phyloP scores from a whole-genome alignment of 306 rosid genomes.

The Quercus variabilis region DNA sequence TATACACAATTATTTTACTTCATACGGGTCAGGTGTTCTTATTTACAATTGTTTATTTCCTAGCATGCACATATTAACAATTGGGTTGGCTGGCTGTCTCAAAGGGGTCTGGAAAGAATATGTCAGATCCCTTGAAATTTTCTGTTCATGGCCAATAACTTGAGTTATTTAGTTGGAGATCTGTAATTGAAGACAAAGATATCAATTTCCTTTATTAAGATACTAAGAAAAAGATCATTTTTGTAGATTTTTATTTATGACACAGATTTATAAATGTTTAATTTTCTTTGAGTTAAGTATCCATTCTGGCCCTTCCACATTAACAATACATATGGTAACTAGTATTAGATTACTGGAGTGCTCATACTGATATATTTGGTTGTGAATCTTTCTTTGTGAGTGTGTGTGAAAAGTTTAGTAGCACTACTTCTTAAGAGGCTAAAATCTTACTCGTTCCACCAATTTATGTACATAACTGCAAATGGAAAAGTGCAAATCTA shows the following conservation, averaged over 20 bases:
- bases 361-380: neutral
- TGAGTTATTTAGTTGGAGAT: neutral
- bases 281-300: neutral
- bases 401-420: neutral
- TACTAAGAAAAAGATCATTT: neutral
- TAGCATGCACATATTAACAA: neutral
- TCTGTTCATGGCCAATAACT: neutral
- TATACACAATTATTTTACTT: neutral
- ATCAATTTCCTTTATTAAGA: neutral
- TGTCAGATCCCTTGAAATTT: neutral
- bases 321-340: neutral
- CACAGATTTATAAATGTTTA: neutral
- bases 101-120: neutral
- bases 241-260: neutral
- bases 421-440: neutral
- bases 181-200: neutral
- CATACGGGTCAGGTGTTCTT: neutral
- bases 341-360: neutral
- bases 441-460: neutral
- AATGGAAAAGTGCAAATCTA: neutral
- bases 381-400: neutral
- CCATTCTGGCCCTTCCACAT: neutral
- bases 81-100: neutral
- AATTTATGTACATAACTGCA: neutral
- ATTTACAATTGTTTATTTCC: neutral